These are phyloP conservation scores for Stagonosporopsis chrysanthemi DNA, from an alignment of 2,329 filamentous ascomycete species.

Conservation along the genomic window DNA sequence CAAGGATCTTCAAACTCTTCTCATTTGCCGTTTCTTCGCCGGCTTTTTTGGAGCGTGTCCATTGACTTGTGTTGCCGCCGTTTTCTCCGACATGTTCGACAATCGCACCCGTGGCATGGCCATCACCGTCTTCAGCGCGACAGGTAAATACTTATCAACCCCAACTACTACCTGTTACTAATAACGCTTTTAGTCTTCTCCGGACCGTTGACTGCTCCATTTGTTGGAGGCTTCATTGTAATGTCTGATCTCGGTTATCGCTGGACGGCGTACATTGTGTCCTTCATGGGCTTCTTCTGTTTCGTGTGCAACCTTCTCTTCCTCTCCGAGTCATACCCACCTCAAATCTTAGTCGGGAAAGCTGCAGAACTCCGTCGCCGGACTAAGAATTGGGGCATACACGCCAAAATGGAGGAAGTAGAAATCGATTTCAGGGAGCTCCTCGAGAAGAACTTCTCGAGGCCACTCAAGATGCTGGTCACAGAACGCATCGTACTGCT, in stretches of 20 bases:
- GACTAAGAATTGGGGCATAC: slow-evolving; percentile 69
- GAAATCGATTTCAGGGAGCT: slow-evolving; percentile 60
- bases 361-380: slow-evolving; percentile 62
- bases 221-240: slow-evolving; percentile 63
- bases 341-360: slow-evolving; percentile 64
- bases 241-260: slow-evolving; percentile 61
- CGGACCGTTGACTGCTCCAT: slow-evolving; percentile 61
- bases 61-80: slow-evolving; percentile 59
- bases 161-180: not conserved
- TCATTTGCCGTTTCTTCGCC: slow-evolving; percentile 61
- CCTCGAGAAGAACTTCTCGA: slow-evolving; percentile 62
- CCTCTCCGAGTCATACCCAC: slow-evolving; percentile 65
- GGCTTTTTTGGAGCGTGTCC: slow-evolving; percentile 64
- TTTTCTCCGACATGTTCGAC: slow-evolving; percentile 64
- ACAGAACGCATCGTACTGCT: slow-evolving; percentile 59
- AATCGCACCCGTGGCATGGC: slow-evolving; percentile 52
- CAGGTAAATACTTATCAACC: not conserved
- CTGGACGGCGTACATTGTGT: slow-evolving; percentile 63
- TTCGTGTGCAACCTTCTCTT: slow-evolving; percentile 61
- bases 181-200: slow-evolving; percentile 56
- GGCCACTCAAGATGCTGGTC: slow-evolving; percentile 58
- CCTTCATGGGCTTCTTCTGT: slow-evolving; percentile 63
- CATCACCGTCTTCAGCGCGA: slow-evolving; percentile 57
- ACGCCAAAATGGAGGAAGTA: slow-evolving; percentile 64
- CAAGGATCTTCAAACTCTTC: slow-evolving; percentile 62